Evolutionary conservation across 2,329 filamentous ascomycete species (phyloP), one percentile per base, ranked within the genome.

Genomic region (Calonectria pseudoturangicola): DNA sequence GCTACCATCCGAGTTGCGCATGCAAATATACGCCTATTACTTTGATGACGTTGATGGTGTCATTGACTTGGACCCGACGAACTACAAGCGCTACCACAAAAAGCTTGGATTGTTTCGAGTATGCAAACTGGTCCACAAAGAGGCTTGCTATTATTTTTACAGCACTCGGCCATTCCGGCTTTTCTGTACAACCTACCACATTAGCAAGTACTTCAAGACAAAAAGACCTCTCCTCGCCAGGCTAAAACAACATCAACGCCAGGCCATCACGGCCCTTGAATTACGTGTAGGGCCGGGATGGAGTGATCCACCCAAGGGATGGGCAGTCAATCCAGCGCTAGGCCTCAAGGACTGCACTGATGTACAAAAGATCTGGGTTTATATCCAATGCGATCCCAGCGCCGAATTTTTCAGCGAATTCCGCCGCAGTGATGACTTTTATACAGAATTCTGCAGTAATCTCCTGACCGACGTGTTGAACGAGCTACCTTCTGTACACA

Each of bases 241-340:
- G 21, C 83, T 96, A 68, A 90, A 91, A 25, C 83, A 89, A 0
- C 85, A 84, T 36, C 92, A 93, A 70, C 89, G 93, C 41, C 84
- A 85, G 18, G 88, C 85, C 56, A 87, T 96, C 54, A 92, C 88
- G 0, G 89, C 89, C 0, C 84, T 96, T 3, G 92, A 96, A 82
- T 83, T 96, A 66, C 90, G 93, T 3, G 86, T 96, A 0, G 94
- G 94, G 0, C 93, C 93, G 0, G 93, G 93, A 25, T 96, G 93
- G 91, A 91, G 87, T 73, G 89, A 89, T 70, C 93, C 94, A 16
- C 94, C 94, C 1, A 87, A 87, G 41, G 90, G 92, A 63, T 95
- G 94, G 92, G 90, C 91, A 1, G 91, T 94, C 15, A 92, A 92
- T 75, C 84, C 88, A 5, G 87, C 88, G 1, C 86, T 95, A 0